A percentile compares a stretch with the other conserved stretches of the same genome.
These are phyloP conservation scores for Candida tibetensis DNA, from an alignment of 805 yeast genomes.

Conservation along the genomic window DNA sequence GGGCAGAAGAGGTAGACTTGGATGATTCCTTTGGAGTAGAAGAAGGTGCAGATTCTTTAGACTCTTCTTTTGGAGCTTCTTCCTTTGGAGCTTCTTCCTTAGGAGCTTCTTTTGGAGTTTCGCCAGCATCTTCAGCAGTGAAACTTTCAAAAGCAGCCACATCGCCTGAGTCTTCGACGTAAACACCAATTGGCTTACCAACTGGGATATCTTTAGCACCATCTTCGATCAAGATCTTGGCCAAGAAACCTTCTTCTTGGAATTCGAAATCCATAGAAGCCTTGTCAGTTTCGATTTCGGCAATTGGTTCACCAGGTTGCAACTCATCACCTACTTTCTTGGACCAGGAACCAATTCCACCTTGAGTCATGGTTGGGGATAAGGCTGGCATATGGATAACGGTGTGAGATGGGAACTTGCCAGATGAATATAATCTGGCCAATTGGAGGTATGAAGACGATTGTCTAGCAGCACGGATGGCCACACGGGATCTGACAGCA, in stretches of 20 bases:
- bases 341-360: conserved; percentile 86
- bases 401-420: conserved; percentile 73
- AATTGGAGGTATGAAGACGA: conserved; percentile 17
- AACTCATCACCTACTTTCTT: conserved; percentile 87
- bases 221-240: conserved; percentile 77
- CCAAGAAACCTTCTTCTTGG: conserved; percentile 93
- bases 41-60: conserved; percentile 14
- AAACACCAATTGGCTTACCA: conserved; percentile 94
- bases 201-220: conserved; percentile 91
- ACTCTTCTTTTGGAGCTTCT: conserved; percentile 17
- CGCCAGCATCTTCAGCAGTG: conserved; percentile 77
- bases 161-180: conserved; percentile 81
- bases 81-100: conserved; percentile 31
- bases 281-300: conserved; percentile 97
- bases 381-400: conserved; percentile 97
- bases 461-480: conserved; percentile 18
- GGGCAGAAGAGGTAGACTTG: conserved; percentile 28
- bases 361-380: conserved; percentile 99
- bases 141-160: conserved; percentile 87
- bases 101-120: conserved; percentile 41
- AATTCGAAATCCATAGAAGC: conserved; percentile 98
- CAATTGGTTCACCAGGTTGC: conserved; percentile 89
- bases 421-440: conserved; percentile 42
- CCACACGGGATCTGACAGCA: conserved; percentile 30
- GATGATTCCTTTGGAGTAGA: conserved; percentile 5